Conservation (phyloP, 2,329 filamentous ascomycete genomes). For the Xylariaceae sp. region DNA sequence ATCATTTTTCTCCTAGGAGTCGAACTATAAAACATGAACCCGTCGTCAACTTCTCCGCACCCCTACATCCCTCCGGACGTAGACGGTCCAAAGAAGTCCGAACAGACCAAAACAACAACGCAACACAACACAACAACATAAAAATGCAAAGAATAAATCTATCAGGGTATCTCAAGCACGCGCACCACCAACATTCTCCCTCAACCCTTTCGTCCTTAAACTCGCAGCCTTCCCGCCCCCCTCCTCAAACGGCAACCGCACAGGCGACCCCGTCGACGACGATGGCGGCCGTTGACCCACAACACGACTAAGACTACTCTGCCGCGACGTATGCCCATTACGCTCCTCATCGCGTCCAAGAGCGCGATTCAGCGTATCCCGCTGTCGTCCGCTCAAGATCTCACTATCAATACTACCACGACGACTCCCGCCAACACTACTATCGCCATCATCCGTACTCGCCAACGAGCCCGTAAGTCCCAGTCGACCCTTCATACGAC, state of each 20-base stretch:
- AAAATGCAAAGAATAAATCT: neutral
- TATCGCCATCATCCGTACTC: slow-evolving; percentile 35
- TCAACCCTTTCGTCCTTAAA: slow-evolving; percentile 51
- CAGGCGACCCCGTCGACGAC: slow-evolving; percentile 9
- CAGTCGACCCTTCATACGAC: slow-evolving; percentile 37
- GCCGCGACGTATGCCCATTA: slow-evolving; percentile 7
- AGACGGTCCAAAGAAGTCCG: no score
- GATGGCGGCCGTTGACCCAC: neutral
- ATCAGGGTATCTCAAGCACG: slow-evolving; percentile 25
- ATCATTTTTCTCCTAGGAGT: no score
- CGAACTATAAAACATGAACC: no score
- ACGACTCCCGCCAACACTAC: slow-evolving; percentile 34
- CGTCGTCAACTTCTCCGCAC: no score
- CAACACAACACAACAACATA: no score
- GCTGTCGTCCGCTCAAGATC: slow-evolving; percentile 32
- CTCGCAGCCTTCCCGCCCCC: slow-evolving; percentile 41
- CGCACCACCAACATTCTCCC: slow-evolving; percentile 41
- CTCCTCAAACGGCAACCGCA: slow-evolving; percentile 44
- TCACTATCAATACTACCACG: slow-evolving; percentile 33
- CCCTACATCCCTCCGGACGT: no score
- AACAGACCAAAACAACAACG: neutral
- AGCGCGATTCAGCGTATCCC: slow-evolving; percentile 40
- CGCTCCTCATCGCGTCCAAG: slow-evolving; percentile 23
- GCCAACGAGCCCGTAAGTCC: slow-evolving; percentile 8
- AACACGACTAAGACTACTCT: slow-evolving; percentile 12